These are phyloP conservation scores for Symbiodinium natans DNA, from an alignment of 73 alveolate species.

Conservation along the genomic window DNA sequence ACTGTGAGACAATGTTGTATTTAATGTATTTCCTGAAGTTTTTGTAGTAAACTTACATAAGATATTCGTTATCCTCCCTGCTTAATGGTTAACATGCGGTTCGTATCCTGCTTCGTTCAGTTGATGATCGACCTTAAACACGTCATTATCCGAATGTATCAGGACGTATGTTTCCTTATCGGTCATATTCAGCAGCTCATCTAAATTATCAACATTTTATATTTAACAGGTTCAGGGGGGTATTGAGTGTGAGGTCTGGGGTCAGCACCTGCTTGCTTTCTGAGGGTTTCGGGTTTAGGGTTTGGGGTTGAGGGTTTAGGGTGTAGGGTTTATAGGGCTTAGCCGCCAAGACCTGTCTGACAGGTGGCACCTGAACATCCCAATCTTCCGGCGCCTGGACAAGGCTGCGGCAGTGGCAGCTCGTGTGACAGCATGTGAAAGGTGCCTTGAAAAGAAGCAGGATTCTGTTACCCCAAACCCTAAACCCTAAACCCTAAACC, in stretches of 20 bases:
- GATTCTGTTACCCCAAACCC: no score
- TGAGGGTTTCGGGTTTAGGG: no score
- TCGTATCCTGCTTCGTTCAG: background rate
- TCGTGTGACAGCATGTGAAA: no score
- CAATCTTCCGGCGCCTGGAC: constrained; percentile 90
- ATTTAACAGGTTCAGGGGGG: background rate
- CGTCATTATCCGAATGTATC: background rate
- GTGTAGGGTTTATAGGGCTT: no score
- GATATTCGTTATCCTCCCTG: background rate
- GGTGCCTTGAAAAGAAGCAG: background rate
- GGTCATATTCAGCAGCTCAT: constrained; percentile 19
- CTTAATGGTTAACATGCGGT: constrained; percentile 13
- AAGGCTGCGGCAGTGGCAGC: constrained; percentile 32
- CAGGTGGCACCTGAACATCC: constrained; percentile 89
- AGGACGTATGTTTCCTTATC: background rate
- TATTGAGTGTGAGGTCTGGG: background rate
- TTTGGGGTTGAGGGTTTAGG: no score
- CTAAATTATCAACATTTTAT: constrained; percentile 6
- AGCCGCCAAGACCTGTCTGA: no score
- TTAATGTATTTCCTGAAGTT: background rate
- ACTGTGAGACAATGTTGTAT: background rate
- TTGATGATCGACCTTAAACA: background rate
- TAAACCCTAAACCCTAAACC: no score
- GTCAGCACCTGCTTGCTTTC: background rate
- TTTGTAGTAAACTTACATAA: background rate